phyloP scores from a whole-genome alignment of 1,139 yeast genomes.

The Protomyces pachydermus region DNA sequence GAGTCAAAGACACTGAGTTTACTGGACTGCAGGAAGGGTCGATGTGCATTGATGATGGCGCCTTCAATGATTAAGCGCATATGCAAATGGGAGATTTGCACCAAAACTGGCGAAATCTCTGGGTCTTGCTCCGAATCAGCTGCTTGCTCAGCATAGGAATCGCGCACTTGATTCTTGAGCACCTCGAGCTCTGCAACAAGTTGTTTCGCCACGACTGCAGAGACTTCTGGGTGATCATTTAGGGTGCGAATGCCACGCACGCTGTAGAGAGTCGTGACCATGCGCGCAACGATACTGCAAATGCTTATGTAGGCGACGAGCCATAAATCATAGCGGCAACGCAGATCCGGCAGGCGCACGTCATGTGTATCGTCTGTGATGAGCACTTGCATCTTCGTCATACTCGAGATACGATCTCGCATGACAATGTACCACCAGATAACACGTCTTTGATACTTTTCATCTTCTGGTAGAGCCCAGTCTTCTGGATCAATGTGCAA shows the following conservation, averaged over 20 bases:
- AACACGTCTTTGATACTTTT: slow-evolving; percentile 1
- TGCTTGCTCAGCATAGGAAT: neutral
- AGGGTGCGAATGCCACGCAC: neutral
- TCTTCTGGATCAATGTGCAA: slow-evolving; percentile 14
- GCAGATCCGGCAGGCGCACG: neutral
- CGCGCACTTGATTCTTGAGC: neutral
- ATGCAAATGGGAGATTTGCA: neutral
- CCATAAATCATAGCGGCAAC: neutral
- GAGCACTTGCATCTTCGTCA: neutral
- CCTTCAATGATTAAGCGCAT: slow-evolving; percentile 3
- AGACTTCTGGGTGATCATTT: neutral
- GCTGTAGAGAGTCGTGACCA: neutral
- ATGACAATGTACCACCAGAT: slow-evolving; percentile 7
- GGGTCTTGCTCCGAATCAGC: neutral
- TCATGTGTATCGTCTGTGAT: neutral
- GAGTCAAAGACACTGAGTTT: slow-evolving; percentile 5
- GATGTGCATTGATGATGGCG: slow-evolving; percentile 8
- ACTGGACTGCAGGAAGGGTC: slow-evolving; percentile 1
- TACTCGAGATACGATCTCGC: slow-evolving; percentile 2
- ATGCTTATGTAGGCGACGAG: neutral
- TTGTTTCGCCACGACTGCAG: neutral
- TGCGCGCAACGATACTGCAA: neutral
- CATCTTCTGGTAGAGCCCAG: slow-evolving; percentile 16
- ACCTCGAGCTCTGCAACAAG: neutral
- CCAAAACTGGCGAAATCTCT: neutral